Conservation (phyloP, 495 filamentous ascomycete species). For the Aspergillus heteromorphus region DNA sequence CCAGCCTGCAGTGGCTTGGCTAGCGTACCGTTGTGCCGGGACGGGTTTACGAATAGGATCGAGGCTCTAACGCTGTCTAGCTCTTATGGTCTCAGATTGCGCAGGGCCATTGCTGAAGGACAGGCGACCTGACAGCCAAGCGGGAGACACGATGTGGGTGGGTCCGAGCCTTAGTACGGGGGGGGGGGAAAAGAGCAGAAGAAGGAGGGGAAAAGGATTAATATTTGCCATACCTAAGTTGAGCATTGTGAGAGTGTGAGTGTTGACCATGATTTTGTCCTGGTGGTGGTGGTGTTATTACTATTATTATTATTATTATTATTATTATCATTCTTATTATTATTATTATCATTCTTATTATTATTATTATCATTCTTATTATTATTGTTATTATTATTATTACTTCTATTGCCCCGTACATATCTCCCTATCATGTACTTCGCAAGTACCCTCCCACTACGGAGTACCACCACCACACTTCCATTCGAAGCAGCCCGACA, state of each 20-base stretch:
- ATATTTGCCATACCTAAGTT: no score
- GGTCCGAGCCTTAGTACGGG: conserved; percentile 8
- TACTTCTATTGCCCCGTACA: no score
- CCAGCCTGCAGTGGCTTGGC: conserved; percentile 19
- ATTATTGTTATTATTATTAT: not conserved
- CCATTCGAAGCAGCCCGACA: not conserved
- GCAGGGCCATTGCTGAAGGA: conserved; percentile 14
- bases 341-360: not conserved
- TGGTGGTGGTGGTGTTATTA: no score
- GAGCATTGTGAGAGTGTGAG: no score
- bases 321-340: not conserved
- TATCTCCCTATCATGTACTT: not conserved
- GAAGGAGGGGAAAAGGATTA: not conserved
- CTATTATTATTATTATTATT: not conserved
- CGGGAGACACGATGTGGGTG: conserved; percentile 20
- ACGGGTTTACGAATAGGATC: conserved; percentile 16
- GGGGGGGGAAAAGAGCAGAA: not conserved
- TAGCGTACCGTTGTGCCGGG: conserved; percentile 22
- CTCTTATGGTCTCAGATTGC: conserved; percentile 18
- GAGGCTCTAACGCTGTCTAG: conserved; percentile 14
- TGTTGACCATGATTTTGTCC: not conserved
- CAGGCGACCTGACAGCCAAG: conserved; percentile 14
- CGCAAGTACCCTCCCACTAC: not conserved
- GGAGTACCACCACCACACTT: not conserved
- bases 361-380: not conserved